A percentile compares a stretch with the other conserved stretches of the same genome.
Conservation (phyloP, 108 stramenopile species). For the Cyclotella cryptica region DNA sequence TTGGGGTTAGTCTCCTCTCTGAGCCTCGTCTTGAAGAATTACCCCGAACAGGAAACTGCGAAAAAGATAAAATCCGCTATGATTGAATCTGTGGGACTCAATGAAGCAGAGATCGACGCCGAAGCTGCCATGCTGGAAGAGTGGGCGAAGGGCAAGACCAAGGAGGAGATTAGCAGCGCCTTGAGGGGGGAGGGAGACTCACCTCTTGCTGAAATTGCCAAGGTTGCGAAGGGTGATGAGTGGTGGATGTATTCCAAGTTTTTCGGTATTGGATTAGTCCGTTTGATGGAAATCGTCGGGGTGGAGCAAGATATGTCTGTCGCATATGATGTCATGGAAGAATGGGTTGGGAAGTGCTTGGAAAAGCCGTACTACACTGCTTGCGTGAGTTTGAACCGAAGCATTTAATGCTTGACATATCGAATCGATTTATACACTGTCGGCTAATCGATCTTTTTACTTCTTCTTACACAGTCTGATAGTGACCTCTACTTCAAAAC, state of each 20-base stretch:
- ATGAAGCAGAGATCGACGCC: slow-evolving; percentile 80
- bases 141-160: slow-evolving; percentile 90
- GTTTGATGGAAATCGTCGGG: slow-evolving; percentile 84
- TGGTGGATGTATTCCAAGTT: slow-evolving; percentile 93
- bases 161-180: slow-evolving; percentile 84
- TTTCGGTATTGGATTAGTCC: slow-evolving; percentile 88
- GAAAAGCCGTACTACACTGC: slow-evolving; percentile 82
- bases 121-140: slow-evolving; percentile 77
- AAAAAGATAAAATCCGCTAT: slow-evolving; percentile 79
- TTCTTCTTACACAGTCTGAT: slow-evolving; percentile 63
- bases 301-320: slow-evolving; percentile 91
- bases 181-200: slow-evolving; percentile 85
- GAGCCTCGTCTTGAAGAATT: slow-evolving; percentile 88
- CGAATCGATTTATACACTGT: background rate
- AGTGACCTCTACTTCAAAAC: slow-evolving; percentile 84
- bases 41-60: slow-evolving; percentile 87
- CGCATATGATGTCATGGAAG: slow-evolving; percentile 90
- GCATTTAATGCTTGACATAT: background rate
- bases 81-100: slow-evolving; percentile 80
- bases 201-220: slow-evolving; percentile 69
- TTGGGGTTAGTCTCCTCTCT: slow-evolving; percentile 78
- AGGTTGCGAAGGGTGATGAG: slow-evolving; percentile 78
- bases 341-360: slow-evolving; percentile 85
- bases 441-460: slow-evolving; percentile 8
- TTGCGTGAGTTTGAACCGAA: slow-evolving; percentile 75